Evolutionary conservation across 1,139 yeast species (phyloP), one percentile per base, ranked within the genome.

Genomic region (Diutina catenulata): DNA sequence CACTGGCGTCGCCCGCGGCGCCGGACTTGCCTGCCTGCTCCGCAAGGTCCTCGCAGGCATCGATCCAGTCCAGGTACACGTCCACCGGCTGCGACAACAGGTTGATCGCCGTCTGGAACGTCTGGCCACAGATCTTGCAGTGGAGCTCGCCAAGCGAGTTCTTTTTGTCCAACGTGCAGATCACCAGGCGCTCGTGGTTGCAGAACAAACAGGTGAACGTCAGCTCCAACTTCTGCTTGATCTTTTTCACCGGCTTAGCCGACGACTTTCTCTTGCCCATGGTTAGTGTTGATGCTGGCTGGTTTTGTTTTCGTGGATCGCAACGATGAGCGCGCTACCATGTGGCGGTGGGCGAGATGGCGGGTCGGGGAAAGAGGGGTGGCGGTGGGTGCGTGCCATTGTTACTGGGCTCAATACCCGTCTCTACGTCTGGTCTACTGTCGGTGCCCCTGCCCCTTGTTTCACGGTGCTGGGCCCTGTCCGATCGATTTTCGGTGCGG

Each of bases 21-120:
- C 37, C 37, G 9, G 18, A 23, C n/a, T 15, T 14, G 8, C 25
- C 48, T 1, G 63, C 64, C 42, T 81, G 83, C 45, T 77, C 78
- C 32, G 93, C 94, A 43, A 91, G 93, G 39, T 93, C 95, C 52
- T 91, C 98, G 55, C 95, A 91, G 1, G 97, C 98, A 63, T 91
- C 98, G 42, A 87, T 87, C 98, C 98, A 91, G 55, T 88, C 98
- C 38, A 95, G 82, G 55, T 91, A 91, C 19, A 91, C 84, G 57
- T 91, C 98, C 31, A 91, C 88, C 0, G 98, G 95, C 43, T 80
- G 88, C 1, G 87, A 76, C 40, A 81, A 64, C 36, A 81, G 76
- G 56, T 86, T 86, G 48, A 88, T 86, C 37, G 91, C 75, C 3
- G 95, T 77, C 56, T 88, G 97, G 64, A 91, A 93, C 37, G 76